These are phyloP conservation scores for Lagenidium giganteum DNA, from an alignment of 352 stramenopile species.

Conservation along the genomic window DNA sequence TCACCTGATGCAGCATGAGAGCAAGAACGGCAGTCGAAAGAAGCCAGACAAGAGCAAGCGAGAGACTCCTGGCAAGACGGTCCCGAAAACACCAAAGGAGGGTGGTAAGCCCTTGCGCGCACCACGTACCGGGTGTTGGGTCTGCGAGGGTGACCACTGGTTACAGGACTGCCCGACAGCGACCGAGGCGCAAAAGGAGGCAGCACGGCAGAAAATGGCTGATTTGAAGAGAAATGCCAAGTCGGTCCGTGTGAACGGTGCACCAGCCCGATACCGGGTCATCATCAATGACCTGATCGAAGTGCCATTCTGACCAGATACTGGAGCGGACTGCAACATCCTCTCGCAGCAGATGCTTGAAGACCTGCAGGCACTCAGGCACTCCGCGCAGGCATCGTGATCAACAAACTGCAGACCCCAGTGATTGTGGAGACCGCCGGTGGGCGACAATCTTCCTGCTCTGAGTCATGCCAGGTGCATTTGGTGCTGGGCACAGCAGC, in stretches of 20 bases:
- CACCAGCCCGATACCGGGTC: neutral
- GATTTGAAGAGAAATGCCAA: neutral
- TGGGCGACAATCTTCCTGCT: neutral
- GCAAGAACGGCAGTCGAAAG: too few species aligned
- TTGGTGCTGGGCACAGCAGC: neutral
- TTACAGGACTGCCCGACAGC: slow-evolving; percentile 8
- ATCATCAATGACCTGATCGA: neutral
- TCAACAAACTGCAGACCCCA: too few species aligned
- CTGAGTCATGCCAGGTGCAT: neutral
- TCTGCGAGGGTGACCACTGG: slow-evolving; percentile 17
- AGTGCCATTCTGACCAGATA: neutral
- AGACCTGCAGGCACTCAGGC: too few species aligned
- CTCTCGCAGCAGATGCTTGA: too few species aligned
- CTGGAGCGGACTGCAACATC: neutral
- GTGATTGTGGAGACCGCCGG: neutral
- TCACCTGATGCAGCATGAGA: slow-evolving; percentile 1
- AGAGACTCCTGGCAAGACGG: too few species aligned
- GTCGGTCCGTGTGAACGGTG: too few species aligned
- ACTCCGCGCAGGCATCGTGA: too few species aligned
- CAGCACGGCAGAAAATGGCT: neutral
- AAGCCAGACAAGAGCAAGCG: too few species aligned
- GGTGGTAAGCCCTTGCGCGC: neutral
- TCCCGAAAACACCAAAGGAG: too few species aligned
- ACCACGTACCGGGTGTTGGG: slow-evolving; percentile 7
- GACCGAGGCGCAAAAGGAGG: slow-evolving; percentile 6